Base-by-base conservation (phyloP, 164 flowering plant genomes). In the Houttuynia cordata region DNA sequence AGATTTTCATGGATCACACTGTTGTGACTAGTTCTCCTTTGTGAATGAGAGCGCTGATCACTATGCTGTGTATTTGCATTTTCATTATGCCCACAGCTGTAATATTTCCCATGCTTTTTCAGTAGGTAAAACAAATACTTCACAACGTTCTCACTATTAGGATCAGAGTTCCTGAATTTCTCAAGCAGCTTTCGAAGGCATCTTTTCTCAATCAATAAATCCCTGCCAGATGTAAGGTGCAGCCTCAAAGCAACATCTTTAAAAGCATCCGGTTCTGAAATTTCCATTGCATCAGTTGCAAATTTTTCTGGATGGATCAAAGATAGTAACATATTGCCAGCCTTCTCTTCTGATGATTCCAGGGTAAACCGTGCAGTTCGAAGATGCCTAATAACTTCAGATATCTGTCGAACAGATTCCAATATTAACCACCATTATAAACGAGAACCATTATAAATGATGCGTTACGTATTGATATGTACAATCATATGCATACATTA, bases 321-420 rank as follows among this genome's bases (percentile, higher is more conserved):
- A 20, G 74, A 73, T 19, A 67, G 53, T 24, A 92, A 9, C 58
- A 71, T 73, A 68, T 74, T 87, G 55, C 94, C 91, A 62, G 88
- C 94, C 66, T 81, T 83, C 69, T 83, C 83, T 58, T 89, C 97
- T 51, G 70, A 68, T 50, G 86, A 61, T 57, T 83, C 89, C 72
- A 84, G 37, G 15, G 24, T 24, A 73, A 89, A 84, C 22, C 60
- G 68, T 45, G 74, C 75, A 39, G n/a, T 63, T 69, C 74, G 70
- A 34, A 92, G 79, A 68, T 80, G 88, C 49, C 78, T 75, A 56
- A 85, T 60, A 34, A 84, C 62, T 51, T 61, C 76, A 70, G 89
- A 82, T 19, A 91, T 83, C 98, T 91, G 83, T 71, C 71, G 61
- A 70, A 18, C 24, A 56, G 23, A 21, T 51, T 53, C 23, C 21